phyloP scores from a whole-genome alignment of 2,329 filamentous ascomycete genomes.

The Talaromyces amestolkiae region DNA sequence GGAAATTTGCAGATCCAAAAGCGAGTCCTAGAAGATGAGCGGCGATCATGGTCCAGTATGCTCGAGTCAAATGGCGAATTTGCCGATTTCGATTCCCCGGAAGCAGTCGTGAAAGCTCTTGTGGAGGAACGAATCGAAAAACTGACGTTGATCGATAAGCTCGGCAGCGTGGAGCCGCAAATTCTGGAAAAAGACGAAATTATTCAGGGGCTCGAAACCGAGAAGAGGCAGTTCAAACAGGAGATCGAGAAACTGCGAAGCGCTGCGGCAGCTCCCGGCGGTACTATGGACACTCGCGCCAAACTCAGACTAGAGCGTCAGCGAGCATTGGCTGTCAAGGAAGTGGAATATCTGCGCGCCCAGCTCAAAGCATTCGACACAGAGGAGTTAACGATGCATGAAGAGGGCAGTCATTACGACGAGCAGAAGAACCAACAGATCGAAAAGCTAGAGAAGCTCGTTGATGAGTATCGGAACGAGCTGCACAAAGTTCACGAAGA shows the following conservation, averaged over 20 bases:
- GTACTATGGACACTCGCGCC: conserved; percentile 61
- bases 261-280: conserved; percentile 38
- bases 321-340: conserved; percentile 78
- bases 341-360: conserved; percentile 88
- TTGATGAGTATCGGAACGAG: conserved; percentile 83
- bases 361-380: conserved; percentile 85
- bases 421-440: conserved; percentile 71
- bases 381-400: conserved; percentile 81
- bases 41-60: conserved; percentile 80
- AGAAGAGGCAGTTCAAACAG: conserved; percentile 61
- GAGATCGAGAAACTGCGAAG: conserved; percentile 70
- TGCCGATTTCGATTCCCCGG: conserved; percentile 80
- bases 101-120: conserved; percentile 79
- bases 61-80: conserved; percentile 66
- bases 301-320: conserved; percentile 80
- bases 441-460: conserved; percentile 75
- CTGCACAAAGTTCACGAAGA: conserved; percentile 71
- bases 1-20: conserved; percentile 77
- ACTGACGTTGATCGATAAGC: conserved; percentile 72
- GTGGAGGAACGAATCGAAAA: conserved; percentile 78
- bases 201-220: conserved; percentile 68
- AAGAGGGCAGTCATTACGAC: conserved; percentile 68
- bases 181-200: conserved; percentile 72
- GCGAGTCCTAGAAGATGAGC: conserved; percentile 84
- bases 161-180: conserved; percentile 78